Evolutionary conservation across 2,329 filamentous ascomycete species (phyloP).

Genomic region (Aureobasidium sp.): DNA sequence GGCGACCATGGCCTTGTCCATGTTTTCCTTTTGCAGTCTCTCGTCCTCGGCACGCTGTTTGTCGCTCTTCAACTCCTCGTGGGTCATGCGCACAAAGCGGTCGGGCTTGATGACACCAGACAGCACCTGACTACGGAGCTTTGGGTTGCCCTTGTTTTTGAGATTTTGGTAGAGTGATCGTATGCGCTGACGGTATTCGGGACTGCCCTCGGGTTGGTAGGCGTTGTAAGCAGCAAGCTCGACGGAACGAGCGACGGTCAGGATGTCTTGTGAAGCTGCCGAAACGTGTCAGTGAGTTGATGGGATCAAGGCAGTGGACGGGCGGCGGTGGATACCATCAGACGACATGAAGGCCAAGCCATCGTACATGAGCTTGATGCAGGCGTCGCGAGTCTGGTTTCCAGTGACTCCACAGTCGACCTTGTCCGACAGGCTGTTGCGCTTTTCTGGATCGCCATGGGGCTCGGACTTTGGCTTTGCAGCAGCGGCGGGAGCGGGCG

Average conservation of each 20-base stretch:
- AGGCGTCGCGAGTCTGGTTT: slow-evolving; percentile 66
- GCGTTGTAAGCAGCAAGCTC: slow-evolving; percentile 66
- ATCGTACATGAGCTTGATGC: slow-evolving; percentile 88
- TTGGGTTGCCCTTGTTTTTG: slow-evolving; percentile 80
- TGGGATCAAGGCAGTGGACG: neutral
- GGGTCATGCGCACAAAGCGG: slow-evolving; percentile 75
- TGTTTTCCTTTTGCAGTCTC: slow-evolving; percentile 79
- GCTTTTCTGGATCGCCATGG: slow-evolving; percentile 59
- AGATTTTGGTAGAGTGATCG: slow-evolving; percentile 90
- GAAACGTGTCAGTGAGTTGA: neutral
- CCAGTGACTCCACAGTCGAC: slow-evolving; percentile 70
- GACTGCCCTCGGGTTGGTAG: slow-evolving; percentile 59
- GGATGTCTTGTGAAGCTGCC: slow-evolving; percentile 52
- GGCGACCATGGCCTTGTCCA: slow-evolving; percentile 93
- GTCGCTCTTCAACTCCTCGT: slow-evolving; percentile 83
- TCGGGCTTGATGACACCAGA: slow-evolving; percentile 61
- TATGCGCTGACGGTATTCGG: slow-evolving; percentile 78
- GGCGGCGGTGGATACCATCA: slow-evolving; percentile 30
- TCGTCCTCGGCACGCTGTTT: slow-evolving; percentile 69
- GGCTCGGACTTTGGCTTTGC: slow-evolving; percentile 44
- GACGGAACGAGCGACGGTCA: slow-evolving; percentile 58
- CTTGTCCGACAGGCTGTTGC: slow-evolving; percentile 72
- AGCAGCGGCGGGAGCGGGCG: slow-evolving; percentile 30
- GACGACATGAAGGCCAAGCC: slow-evolving; percentile 67
- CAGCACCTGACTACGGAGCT: slow-evolving; percentile 68